Percentiles rank a stretch among this genome's conserved stretches.
These are phyloP conservation scores for Passiflora organensis DNA, from an alignment of 345 rosid species.

Conservation along the genomic window DNA sequence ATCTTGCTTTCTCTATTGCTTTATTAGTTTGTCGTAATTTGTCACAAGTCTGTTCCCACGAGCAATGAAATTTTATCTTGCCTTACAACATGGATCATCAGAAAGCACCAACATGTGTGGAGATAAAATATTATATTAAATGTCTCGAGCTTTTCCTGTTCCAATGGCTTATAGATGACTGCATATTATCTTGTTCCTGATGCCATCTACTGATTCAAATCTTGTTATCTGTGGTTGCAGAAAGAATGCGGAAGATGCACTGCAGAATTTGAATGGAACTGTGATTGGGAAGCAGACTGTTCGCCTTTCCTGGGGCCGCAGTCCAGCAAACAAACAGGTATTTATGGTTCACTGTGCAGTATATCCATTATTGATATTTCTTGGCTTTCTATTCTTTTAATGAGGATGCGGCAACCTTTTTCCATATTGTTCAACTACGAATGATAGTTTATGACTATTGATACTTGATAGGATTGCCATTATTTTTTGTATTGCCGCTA, in stretches of 20 bases:
- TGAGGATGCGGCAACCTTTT: not conserved
- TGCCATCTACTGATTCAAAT: slow-evolving; percentile 6
- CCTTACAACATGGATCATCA: not conserved
- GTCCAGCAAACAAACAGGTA: slow-evolving; percentile 79
- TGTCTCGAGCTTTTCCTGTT: too few relatives aligned
- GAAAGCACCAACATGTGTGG: too few relatives aligned
- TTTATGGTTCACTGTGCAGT: slow-evolving; percentile 2
- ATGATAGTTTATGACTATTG: too few relatives aligned
- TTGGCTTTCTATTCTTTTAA: not conserved
- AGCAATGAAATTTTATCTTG: not conserved
- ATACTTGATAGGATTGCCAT: too few relatives aligned
- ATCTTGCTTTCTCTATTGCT: not conserved
- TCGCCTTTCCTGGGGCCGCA: slow-evolving; percentile 97
- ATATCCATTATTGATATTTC: not conserved
- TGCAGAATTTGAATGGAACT: slow-evolving; percentile 67
- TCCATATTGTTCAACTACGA: not conserved
- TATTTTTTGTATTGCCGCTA: too few relatives aligned
- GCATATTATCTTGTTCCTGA: not conserved
- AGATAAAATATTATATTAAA: too few relatives aligned
- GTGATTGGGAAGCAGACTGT: slow-evolving; percentile 85
- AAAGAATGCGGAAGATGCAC: slow-evolving; percentile 83
- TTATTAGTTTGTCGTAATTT: not conserved
- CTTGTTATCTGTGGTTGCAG: slow-evolving; percentile 33
- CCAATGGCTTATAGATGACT: not conserved
- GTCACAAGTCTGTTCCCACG: not conserved